These are phyloP conservation scores for Cylindrodendrum hubeiense DNA, from an alignment of 2,329 filamentous ascomycete genomes.

Conservation along the genomic window DNA sequence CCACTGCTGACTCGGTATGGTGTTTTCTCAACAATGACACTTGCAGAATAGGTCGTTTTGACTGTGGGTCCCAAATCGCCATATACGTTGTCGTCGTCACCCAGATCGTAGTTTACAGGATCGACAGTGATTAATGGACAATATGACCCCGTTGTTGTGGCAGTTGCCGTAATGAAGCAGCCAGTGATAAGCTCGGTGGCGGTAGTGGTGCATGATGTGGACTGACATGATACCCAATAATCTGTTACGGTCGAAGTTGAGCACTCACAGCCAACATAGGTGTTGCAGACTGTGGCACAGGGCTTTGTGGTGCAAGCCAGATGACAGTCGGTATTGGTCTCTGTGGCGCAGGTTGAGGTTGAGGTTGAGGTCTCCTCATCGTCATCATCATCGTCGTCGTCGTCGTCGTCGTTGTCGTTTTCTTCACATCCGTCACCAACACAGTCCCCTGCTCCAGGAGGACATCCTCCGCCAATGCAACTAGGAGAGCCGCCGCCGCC, in stretches of 20 bases:
- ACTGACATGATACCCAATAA: conserved; percentile 27
- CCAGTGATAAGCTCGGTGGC: conserved; percentile 18
- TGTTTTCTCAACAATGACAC: conserved; percentile 8
- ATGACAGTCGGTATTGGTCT: conserved; percentile 28
- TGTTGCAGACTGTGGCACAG: conserved; percentile 24
- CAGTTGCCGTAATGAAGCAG: conserved; percentile 22
- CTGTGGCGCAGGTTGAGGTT: conserved; percentile 15
- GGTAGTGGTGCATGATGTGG: conserved; percentile 17
- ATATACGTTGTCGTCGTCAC: background rate
- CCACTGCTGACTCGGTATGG: conserved; percentile 7
- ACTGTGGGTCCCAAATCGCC: background rate
- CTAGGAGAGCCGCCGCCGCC: conserved; percentile 14
- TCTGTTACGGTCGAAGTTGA: conserved; percentile 23
- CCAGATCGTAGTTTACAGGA: background rate
- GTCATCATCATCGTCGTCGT: conserved; percentile 16
- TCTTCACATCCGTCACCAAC: conserved; percentile 19
- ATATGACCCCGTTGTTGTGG: conserved; percentile 5
- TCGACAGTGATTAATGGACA: conserved; percentile 5
- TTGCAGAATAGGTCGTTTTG: conserved; percentile 17
- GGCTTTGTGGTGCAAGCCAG: conserved; percentile 24
- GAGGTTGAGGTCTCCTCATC: conserved; percentile 5
- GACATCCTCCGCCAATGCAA: conserved; percentile 23
- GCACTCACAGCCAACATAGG: conserved; percentile 26
- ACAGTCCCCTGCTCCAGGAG: conserved; percentile 16
- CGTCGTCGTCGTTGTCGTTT: conserved; percentile 7